Conservation (phyloP, 495 filamentous ascomycete genomes). For the Lasiosphaeria miniovina region DNA sequence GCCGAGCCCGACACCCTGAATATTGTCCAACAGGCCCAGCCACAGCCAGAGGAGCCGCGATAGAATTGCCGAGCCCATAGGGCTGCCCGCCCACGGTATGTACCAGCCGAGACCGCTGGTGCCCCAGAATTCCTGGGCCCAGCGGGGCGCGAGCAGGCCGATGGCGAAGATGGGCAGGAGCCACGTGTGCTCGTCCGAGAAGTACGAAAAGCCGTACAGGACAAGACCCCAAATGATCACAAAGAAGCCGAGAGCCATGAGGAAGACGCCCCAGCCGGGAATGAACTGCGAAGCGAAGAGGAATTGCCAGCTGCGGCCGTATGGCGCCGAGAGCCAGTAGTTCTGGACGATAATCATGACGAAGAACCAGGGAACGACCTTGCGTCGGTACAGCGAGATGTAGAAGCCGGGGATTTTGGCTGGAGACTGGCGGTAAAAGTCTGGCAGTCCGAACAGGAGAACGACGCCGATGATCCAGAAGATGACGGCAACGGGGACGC, state of each 20-base stretch:
- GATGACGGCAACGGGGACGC: slow-evolving; percentile 48
- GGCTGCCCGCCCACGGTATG: slow-evolving; percentile 56
- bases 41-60: slow-evolving; percentile 61
- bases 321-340: slow-evolving; percentile 60
- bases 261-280: slow-evolving; percentile 49
- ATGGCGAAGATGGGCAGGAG: slow-evolving; percentile 65
- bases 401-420: slow-evolving; percentile 64
- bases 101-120: slow-evolving; percentile 56
- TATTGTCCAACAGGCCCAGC: slow-evolving; percentile 60
- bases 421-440: slow-evolving; percentile 65
- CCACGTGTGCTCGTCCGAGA: slow-evolving; percentile 58
- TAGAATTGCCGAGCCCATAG: slow-evolving; percentile 49
- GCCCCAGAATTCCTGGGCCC: slow-evolving; percentile 66
- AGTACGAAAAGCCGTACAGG: slow-evolving; percentile 46
- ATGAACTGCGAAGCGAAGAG: slow-evolving; percentile 54
- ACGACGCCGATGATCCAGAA: slow-evolving; percentile 51
- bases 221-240: slow-evolving; percentile 52
- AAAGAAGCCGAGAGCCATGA: slow-evolving; percentile 59
- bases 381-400: slow-evolving; percentile 53
- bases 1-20: slow-evolving; percentile 61
- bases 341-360: slow-evolving; percentile 64
- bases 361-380: slow-evolving; percentile 61
- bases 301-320: slow-evolving; percentile 62
- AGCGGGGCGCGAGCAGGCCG: slow-evolving; percentile 60
- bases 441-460: slow-evolving; percentile 56